These are phyloP conservation scores for Rhodamnia argentea DNA, from an alignment of 345 rosid species.

Conservation along the genomic window DNA sequence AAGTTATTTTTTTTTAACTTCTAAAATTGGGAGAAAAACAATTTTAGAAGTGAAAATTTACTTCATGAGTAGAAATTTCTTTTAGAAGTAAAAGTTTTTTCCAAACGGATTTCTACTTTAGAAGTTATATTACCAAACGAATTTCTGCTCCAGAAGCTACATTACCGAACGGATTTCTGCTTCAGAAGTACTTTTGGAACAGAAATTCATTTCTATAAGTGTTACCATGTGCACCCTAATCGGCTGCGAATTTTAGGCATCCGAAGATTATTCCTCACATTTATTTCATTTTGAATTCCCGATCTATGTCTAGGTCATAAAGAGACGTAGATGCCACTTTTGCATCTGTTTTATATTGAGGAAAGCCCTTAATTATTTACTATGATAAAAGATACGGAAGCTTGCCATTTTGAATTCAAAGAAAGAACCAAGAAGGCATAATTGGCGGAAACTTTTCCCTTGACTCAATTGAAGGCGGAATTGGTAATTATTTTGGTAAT, in stretches of 20 bases:
- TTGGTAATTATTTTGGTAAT: background rate
- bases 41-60: no score
- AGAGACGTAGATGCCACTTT: background rate
- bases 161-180: no score
- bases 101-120: no score
- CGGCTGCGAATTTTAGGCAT: background rate
- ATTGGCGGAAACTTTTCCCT: background rate
- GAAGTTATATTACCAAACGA: no score
- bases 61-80: no score
- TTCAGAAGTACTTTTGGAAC: no score
- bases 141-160: no score
- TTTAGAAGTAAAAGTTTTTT: no score
- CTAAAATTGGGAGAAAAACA: no score
- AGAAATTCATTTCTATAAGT: no score
- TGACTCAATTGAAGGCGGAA: background rate
- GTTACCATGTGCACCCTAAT: background rate
- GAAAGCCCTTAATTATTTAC: background rate
- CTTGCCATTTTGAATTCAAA: background rate
- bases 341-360: rapidly evolving
- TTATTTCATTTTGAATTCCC: background rate
- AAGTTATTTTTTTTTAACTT: no score
- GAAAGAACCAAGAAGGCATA: background rate
- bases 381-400: background rate
- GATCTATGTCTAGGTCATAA: background rate
- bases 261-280: background rate